These are phyloP conservation scores for Pyronema domesticum DNA, from an alignment of 495 filamentous ascomycete genomes.

Conservation along the genomic window DNA sequence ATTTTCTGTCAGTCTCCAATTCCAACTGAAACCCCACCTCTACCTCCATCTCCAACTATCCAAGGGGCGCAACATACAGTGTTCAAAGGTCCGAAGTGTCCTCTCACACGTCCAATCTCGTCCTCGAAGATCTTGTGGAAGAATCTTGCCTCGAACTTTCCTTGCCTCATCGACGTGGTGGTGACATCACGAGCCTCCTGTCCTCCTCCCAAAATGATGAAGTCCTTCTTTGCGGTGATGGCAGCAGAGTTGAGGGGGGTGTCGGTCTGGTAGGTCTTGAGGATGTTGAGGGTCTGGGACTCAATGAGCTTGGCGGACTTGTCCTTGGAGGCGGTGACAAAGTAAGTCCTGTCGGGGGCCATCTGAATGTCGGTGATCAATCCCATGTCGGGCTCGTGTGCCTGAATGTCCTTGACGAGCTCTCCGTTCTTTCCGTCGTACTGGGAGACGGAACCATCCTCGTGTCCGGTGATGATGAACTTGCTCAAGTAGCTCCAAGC, in stretches of 20 bases:
- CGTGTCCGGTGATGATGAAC: conserved; percentile 94
- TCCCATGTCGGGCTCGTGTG: conserved; percentile 63
- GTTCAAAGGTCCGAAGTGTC: conserved; percentile 91
- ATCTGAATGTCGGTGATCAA: conserved; percentile 83
- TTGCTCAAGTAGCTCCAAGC: conserved; percentile 82
- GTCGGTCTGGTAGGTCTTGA: conserved; percentile 82
- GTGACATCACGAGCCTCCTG: conserved; percentile 99
- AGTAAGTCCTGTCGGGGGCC: conserved; percentile 83
- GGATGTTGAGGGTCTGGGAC: conserved; percentile 62
- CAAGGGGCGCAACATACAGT: conserved; percentile 24
- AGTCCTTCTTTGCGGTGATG: conserved; percentile 88
- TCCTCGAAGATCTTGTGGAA: conserved; percentile 99
- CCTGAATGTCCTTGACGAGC: conserved; percentile 54
- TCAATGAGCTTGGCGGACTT: conserved; percentile 88
- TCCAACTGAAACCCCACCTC: not conserved
- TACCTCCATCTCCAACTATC: not conserved
- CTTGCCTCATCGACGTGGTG: conserved; percentile 79
- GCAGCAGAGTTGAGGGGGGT: conserved; percentile 92
- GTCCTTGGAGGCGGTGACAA: conserved; percentile 94
- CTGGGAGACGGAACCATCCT: conserved; percentile 84
- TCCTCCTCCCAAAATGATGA: conserved; percentile 89
- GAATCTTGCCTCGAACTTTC: conserved; percentile 97
- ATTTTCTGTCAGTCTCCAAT: not conserved
- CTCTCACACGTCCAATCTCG: conserved; percentile 88
- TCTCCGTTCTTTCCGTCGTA: conserved; percentile 89